phyloP scores from a whole-genome alignment of 768 basidiomycete genomes.

The Cyclocybe cylindracea region DNA sequence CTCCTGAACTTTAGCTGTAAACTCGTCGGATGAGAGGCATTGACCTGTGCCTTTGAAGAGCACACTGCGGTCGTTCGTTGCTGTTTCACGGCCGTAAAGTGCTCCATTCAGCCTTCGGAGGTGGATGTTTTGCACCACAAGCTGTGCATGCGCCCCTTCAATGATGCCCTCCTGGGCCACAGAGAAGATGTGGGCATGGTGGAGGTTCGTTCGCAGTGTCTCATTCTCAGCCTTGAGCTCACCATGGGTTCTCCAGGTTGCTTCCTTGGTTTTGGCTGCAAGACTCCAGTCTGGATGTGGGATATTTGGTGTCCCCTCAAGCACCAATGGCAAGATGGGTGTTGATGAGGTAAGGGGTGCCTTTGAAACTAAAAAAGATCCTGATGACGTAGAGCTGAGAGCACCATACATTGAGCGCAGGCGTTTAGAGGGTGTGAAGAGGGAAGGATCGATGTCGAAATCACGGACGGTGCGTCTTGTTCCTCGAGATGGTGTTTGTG shows the following conservation, averaged over 20 bases:
- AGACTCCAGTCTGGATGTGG: too few relatives aligned
- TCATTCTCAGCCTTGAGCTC: too few relatives aligned
- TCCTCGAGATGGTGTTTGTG: too few relatives aligned
- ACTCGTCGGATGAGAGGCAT: too few relatives aligned
- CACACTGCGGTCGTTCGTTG: too few relatives aligned
- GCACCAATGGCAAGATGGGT: constrained; percentile 8
- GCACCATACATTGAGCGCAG: constrained; percentile 13
- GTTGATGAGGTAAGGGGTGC: constrained; percentile 8
- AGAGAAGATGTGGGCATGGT: too few relatives aligned
- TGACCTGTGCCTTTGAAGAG: too few relatives aligned
- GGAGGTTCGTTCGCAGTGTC: too few relatives aligned
- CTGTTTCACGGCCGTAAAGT: constrained; percentile 16
- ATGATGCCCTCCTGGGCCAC: constrained; percentile 13
- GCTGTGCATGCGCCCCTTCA: constrained; percentile 14
- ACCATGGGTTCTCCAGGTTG: too few relatives aligned
- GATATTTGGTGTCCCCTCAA: constrained; percentile 8
- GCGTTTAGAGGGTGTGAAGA: constrained; percentile 7
- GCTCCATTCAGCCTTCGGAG: constrained; percentile 11
- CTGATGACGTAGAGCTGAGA: constrained; percentile 20
- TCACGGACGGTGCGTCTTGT: too few relatives aligned
- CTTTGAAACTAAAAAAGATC: constrained; percentile 24
- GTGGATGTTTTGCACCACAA: constrained; percentile 19
- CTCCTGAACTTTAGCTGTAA: too few relatives aligned
- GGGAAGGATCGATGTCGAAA: background rate
- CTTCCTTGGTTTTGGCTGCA: too few relatives aligned